These are phyloP conservation scores for Mycena sp. DNA, from an alignment of 1,284 basidiomycete species.

Conservation along the genomic window DNA sequence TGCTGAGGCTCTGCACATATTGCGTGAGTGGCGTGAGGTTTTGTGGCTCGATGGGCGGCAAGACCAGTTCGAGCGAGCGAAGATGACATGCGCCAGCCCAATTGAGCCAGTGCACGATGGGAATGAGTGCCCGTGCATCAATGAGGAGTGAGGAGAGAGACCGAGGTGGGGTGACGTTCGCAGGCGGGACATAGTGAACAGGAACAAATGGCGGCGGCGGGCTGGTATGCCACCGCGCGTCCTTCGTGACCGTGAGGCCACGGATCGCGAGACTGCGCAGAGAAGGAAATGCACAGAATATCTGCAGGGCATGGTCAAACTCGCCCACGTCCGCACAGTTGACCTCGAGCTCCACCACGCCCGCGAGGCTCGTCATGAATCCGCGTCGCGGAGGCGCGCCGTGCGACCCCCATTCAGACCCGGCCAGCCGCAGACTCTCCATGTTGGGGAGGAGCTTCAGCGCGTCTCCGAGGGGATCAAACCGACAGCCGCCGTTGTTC, in stretches of 20 bases:
- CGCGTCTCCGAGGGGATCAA: not conserved
- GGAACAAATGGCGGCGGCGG: not conserved
- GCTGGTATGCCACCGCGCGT: not conserved
- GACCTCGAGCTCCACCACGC: slow-evolving; percentile 1
- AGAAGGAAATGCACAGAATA: not conserved
- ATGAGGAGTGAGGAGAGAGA: not conserved
- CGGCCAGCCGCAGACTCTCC: not conserved
- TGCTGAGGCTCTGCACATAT: not conserved
- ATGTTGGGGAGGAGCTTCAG: not conserved
- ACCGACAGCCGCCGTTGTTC: not conserved
- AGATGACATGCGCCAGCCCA: not conserved
- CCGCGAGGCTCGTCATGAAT: not conserved
- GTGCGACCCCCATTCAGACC: not conserved
- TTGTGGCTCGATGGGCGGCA: not conserved
- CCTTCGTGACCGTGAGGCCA: not conserved
- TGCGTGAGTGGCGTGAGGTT: not conserved
- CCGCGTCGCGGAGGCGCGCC: not conserved
- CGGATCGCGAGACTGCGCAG: not conserved
- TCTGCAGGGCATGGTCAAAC: not conserved
- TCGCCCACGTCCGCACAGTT: not conserved
- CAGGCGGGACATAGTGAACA: not conserved
- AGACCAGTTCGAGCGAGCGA: not conserved
- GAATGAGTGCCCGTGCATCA: not conserved
- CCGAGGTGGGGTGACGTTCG: not conserved
- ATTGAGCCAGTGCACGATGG: slow-evolving; percentile 1